Evolutionary conservation across 176 grass and related monocot genomes (phyloP), one percentile per base, ranked within the genome.

Genomic region (Raddia guianensis): DNA sequence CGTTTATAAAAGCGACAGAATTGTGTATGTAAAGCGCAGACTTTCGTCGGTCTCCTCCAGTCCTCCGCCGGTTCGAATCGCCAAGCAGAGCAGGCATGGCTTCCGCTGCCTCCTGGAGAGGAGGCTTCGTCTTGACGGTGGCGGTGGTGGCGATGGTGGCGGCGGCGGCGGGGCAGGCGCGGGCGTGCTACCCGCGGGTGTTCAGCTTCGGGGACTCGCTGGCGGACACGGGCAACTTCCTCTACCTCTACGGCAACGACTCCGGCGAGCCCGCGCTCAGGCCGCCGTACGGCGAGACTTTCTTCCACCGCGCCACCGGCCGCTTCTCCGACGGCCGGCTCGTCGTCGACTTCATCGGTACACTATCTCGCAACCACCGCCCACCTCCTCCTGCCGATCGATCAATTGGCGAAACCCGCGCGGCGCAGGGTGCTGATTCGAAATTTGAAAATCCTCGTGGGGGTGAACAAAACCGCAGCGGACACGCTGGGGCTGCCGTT

Each of bases 151-250:
- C 4, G n/a, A 0, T 53, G 0, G 18, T 59, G 7, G 20, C 63
- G 5, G 10, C 12, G 11, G 64, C 55, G 45, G 51, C 6, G 11
- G 27, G 32, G 5, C 46, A 65, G 16, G 18, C 49, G 67, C 20
- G 9, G 67, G 72, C 74, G 63, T 97, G 94, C 53, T 91, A 86
- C 74, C 82, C 51, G 40, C 80, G 87, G 33, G 19, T 97, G 73
- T 87, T 94, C 83, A 82, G 76, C 85, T 97, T 97, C 37, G 94
- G 91, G 27, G 94, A 97, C 80, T 97, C 94, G n/a, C 81, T 94
- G 56, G 51, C 87, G 51, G 94, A 97, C 79, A 97, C 91, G 54
- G 94, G 94, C 32, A 97, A 97, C 85, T 84, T 44, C 48, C 51
- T 72, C 43, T 81, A 77, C 80, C 54, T 77, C 63, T 77, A 48